Base-by-base conservation (phyloP, 371 early-diverging fungal genomes). In the Aphelidium insulamus region DNA sequence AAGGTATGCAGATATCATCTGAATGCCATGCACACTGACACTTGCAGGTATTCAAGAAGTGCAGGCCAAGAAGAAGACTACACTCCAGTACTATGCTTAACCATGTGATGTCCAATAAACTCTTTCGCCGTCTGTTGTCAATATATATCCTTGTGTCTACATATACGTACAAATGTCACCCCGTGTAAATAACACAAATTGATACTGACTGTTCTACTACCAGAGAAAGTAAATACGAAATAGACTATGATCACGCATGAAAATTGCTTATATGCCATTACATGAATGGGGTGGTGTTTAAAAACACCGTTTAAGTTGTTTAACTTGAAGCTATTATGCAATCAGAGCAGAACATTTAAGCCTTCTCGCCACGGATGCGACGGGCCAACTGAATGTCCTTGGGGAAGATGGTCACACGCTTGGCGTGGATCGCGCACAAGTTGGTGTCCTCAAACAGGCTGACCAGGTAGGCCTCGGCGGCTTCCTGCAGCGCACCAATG, bases 371-470 rank as follows among this genome's bases (percentile, higher is more conserved):
- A 55, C 86, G 78, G 47, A 95, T 77, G 59, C 88, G 79, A 48
- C 79, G 72, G 46, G 94, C 97, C 46, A 98, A 68, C 59, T 92
- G 86, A 48, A 99, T 83, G 65, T 99, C 98, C 71, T 88, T 90
- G 52, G 88, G 87, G 69, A 91, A 87, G 62, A 98, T 94, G 58
- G 99, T 99, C 50, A 98, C 97, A 60, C 99, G 80, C 74, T 92
- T 92, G 55, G 94, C 97, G 69, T 99, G 99, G 63, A 91, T 90
- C 50, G 97, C 97, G 44, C 91, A 90, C 59, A 87, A 68, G 72
- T 94, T 86, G 49, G 94, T 94, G 66, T 95, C 87, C 55, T 94
- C 94, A 55, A 94, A 94, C 36, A 95, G 65, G 22, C 66, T 57
- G 40, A 86, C 94, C 38, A 97, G 73, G 66, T 90, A 95, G 37